These are phyloP conservation scores for Hypoxylon rubiginosum DNA, from an alignment of 2,329 filamentous ascomycete species.

Conservation along the genomic window DNA sequence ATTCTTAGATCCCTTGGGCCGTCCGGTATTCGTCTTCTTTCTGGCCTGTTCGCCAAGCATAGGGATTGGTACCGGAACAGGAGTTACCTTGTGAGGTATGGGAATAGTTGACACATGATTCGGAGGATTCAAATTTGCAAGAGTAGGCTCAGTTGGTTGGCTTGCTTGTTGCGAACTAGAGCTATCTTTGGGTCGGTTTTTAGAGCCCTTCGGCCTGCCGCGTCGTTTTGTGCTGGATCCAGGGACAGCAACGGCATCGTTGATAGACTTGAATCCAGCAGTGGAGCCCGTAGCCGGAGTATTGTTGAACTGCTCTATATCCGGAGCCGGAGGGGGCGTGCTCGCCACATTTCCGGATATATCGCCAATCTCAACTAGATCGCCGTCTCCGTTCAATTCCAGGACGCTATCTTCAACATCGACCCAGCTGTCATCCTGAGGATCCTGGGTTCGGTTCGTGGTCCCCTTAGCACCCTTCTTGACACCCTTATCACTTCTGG, in stretches of 20 bases:
- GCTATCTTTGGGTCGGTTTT: constrained; percentile 60
- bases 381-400: constrained; percentile 49
- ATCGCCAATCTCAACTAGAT: constrained; percentile 46
- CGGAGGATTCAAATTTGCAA: constrained; percentile 18
- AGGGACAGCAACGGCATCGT: constrained; percentile 44
- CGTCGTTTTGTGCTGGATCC: constrained; percentile 55
- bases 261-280: constrained; percentile 51
- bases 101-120: constrained; percentile 30
- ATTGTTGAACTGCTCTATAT: constrained; percentile 36
- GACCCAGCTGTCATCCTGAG: constrained; percentile 60
- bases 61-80: constrained; percentile 49
- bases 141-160: constrained; percentile 30
- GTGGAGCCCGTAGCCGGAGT: constrained; percentile 47
- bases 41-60: constrained; percentile 49
- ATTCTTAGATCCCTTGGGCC: constrained; percentile 57
- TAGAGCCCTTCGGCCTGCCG: constrained; percentile 67
- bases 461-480: constrained; percentile 57
- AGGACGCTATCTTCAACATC: constrained; percentile 58
- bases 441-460: constrained; percentile 39
- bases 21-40: constrained; percentile 50
- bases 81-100: constrained; percentile 50
- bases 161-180: constrained; percentile 46
- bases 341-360: constrained; percentile 41
- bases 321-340: constrained; percentile 42
- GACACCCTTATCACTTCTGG: constrained; percentile 64